Conservation (phyloP, 2,329 filamentous ascomycete species). For the Xylaria sp. region DNA sequence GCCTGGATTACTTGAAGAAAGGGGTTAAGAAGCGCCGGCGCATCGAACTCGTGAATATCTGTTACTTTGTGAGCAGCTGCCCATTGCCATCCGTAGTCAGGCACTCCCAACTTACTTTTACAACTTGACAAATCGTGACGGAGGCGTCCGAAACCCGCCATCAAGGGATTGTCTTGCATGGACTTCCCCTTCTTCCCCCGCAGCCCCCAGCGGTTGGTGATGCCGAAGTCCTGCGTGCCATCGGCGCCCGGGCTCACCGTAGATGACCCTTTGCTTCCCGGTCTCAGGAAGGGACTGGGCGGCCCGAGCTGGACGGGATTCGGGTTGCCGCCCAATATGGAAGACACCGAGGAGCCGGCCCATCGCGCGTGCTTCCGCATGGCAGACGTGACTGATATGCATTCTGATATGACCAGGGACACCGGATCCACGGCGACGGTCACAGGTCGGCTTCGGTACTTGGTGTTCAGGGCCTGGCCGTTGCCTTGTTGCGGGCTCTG, state of each 20-base stretch:
- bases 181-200: slow-evolving; percentile 95
- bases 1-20: slow-evolving; percentile 97
- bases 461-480: slow-evolving; percentile 48
- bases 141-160: slow-evolving; percentile 89
- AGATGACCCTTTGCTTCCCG: slow-evolving; percentile 48
- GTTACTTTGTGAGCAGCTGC: slow-evolving; percentile 31
- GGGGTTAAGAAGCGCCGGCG: slow-evolving; percentile 83
- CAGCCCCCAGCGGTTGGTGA: slow-evolving; percentile 88
- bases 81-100: neutral
- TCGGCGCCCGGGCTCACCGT: slow-evolving; percentile 43
- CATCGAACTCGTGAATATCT: slow-evolving; percentile 90
- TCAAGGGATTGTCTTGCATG: slow-evolving; percentile 95
- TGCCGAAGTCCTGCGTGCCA: slow-evolving; percentile 54
- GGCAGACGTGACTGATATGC: slow-evolving; percentile 95
- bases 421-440: slow-evolving; percentile 88
- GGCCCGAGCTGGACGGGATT: slow-evolving; percentile 59
- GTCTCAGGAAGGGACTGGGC: slow-evolving; percentile 45
- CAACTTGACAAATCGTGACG: slow-evolving; percentile 85
- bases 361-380: slow-evolving; percentile 98
- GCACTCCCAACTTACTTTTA: slow-evolving; percentile 62
- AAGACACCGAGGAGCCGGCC: slow-evolving; percentile 93
- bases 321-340: slow-evolving; percentile 81
- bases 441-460: slow-evolving; percentile 64
- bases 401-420: slow-evolving; percentile 95
- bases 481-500: slow-evolving; percentile 18